These are phyloP conservation scores for Aspergillus sp. DNA, from an alignment of 2,329 filamentous ascomycete species.

Conservation along the genomic window DNA sequence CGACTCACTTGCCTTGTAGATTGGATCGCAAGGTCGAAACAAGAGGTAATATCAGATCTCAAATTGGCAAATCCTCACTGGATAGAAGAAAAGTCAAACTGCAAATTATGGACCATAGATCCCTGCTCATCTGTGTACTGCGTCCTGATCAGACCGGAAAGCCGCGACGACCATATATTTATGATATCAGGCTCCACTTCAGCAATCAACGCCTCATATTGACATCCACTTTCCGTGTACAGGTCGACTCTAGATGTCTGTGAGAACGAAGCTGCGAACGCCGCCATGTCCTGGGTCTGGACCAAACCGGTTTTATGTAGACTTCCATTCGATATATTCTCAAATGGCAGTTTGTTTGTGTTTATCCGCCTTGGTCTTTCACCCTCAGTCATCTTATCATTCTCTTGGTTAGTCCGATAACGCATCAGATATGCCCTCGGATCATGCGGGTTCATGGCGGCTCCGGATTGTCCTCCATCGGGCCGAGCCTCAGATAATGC, in stretches of 20 bases:
- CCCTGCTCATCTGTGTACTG: conserved; percentile 15
- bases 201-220: conserved; percentile 10
- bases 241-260: conserved; percentile 15
- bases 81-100: conserved; percentile 18
- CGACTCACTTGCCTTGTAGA: no score
- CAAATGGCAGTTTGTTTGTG: conserved; percentile 27
- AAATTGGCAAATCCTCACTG: background rate
- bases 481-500: conserved; percentile 9
- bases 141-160: conserved; percentile 15
- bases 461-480: background rate
- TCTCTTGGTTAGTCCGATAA: conserved; percentile 7
- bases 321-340: conserved; percentile 24
- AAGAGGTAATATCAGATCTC: background rate
- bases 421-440: conserved; percentile 31
- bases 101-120: conserved; percentile 3
- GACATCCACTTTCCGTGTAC: conserved; percentile 16
- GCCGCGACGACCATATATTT: conserved; percentile 16
- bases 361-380: conserved; percentile 15
- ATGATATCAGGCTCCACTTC: conserved; percentile 4
- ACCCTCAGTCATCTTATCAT: background rate
- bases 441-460: conserved; percentile 21
- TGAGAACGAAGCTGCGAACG: conserved; percentile 4
- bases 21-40: background rate
- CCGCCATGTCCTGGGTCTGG: conserved; percentile 2
- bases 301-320: conserved; percentile 21